Evolutionary conservation across 2,329 filamentous ascomycete species (phyloP).

Genomic region (Penicillium italicum): DNA sequence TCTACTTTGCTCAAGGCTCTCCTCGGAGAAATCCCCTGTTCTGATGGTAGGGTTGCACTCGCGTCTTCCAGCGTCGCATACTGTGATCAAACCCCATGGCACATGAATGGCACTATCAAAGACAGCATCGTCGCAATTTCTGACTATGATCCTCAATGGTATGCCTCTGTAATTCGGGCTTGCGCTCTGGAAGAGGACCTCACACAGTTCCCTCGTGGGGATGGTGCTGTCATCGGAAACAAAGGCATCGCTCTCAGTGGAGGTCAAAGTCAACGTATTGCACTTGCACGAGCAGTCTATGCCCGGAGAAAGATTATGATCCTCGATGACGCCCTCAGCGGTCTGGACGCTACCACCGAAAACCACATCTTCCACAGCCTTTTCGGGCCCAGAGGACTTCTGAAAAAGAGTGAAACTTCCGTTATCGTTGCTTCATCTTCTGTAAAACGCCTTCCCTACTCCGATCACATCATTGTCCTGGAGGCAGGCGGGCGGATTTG

Average conservation of each 20-base stretch:
- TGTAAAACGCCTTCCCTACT: constrained; percentile 41
- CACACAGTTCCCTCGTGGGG: constrained; percentile 38
- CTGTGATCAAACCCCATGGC: constrained; percentile 43
- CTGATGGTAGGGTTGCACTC: constrained; percentile 34
- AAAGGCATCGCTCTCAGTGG: constrained; percentile 52
- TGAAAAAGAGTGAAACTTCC: constrained; percentile 41
- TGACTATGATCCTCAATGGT: constrained; percentile 37
- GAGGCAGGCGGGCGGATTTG: constrained; percentile 36
- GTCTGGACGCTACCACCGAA: constrained; percentile 50
- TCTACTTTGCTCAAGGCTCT: constrained; percentile 49
- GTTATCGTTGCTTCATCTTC: constrained; percentile 42
- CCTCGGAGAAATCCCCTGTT: constrained; percentile 42
- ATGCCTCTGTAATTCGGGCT: constrained; percentile 34
- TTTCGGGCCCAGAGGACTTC: constrained; percentile 46
- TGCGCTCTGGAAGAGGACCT: constrained; percentile 42
- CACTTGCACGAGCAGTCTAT: constrained; percentile 54
- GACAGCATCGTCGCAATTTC: constrained; percentile 41
- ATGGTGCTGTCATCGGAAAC: constrained; percentile 49
- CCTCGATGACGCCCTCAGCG: constrained; percentile 52
- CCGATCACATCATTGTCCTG: constrained; percentile 44
- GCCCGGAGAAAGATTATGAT: constrained; percentile 48
- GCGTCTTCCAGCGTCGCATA: constrained; percentile 36
- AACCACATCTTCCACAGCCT: constrained; percentile 48
- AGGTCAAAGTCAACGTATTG: constrained; percentile 52
- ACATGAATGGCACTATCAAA: constrained; percentile 42